Evolutionary conservation across 164 flowering plant genomes (phyloP).

Genomic region (Tetrastigma voinierianum): DNA sequence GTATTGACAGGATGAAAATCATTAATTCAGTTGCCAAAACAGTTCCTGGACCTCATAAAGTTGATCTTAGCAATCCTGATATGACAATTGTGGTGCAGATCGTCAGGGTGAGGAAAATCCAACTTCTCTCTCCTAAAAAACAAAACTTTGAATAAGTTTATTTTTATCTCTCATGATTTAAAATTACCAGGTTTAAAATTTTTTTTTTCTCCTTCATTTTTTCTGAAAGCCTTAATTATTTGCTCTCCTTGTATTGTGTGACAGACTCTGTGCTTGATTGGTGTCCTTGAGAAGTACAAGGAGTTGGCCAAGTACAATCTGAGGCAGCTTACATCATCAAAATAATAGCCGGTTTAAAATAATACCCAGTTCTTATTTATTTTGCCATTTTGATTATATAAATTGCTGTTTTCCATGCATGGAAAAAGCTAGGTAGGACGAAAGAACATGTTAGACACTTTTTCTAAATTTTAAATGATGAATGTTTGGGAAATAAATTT

Average conservation of each 20-base stretch:
- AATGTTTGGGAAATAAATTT: too few relatives aligned
- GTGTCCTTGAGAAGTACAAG: constrained; percentile 85
- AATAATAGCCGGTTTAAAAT: constrained; percentile 3
- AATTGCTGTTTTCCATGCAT: too few relatives aligned
- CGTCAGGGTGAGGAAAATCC: constrained; percentile 54
- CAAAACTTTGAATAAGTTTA: neutral
- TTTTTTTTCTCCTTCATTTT: neutral
- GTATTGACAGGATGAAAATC: constrained; percentile 80
- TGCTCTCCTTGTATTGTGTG: constrained; percentile 11
- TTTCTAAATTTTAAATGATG: too few relatives aligned
- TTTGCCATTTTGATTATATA: too few relatives aligned
- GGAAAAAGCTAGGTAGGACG: too few relatives aligned
- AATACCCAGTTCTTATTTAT: too few relatives aligned
- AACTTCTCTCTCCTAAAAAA: neutral
- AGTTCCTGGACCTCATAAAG: constrained; percentile 85
- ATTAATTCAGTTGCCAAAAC: constrained; percentile 88
- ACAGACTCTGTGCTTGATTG: constrained; percentile 92
- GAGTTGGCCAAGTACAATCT: constrained; percentile 83
- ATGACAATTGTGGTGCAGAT: constrained; percentile 79
- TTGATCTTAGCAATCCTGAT: constrained; percentile 84
- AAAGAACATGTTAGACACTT: too few relatives aligned
- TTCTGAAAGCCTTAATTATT: neutral
- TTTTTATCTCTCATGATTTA: neutral
- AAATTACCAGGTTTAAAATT: too few relatives aligned
- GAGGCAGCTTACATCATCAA: constrained; percentile 81